Evolutionary conservation across 768 basidiomycete genomes (phyloP).

Genomic region (Phylloporus scabripes): DNA sequence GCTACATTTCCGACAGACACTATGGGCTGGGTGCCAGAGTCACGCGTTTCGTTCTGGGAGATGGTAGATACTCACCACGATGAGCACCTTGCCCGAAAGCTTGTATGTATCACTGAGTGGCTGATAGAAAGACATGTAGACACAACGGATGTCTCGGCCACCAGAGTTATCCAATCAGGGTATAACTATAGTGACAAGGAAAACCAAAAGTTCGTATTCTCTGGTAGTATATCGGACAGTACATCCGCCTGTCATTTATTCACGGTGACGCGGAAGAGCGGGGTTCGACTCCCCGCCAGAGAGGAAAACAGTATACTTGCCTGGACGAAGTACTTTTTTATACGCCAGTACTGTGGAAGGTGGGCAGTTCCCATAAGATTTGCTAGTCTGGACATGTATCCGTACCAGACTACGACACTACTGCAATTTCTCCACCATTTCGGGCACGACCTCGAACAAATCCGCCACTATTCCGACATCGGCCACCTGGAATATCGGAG

Average conservation of each 20-base stretch:
- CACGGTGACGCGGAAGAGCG: conserved; percentile 32
- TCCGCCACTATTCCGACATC: conserved; percentile 94
- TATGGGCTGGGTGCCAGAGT: conserved; percentile 43
- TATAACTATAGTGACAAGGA: not conserved
- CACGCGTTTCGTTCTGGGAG: not conserved
- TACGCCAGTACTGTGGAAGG: too few relatives aligned
- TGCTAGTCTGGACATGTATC: too few relatives aligned
- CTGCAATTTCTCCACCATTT: conserved; percentile 85
- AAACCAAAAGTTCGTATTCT: conserved; percentile 9
- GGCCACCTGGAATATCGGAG: conserved; percentile 98
- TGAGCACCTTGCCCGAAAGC: conserved; percentile 26
- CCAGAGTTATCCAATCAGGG: not conserved
- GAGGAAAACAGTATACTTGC: conserved; percentile 14
- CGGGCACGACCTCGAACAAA: conserved; percentile 86
- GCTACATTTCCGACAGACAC: conserved; percentile 78
- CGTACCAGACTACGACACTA: conserved; percentile 17
- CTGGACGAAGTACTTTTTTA: not conserved
- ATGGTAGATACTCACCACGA: conserved; percentile 23
- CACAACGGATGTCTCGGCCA: not conserved
- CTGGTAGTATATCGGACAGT: conserved; percentile 49
- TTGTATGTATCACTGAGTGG: conserved; percentile 21
- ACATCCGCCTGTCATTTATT: conserved; percentile 43
- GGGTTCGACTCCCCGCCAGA: conserved; percentile 47
- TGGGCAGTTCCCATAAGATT: too few relatives aligned
- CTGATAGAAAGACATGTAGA: conserved; percentile 29